These are phyloP conservation scores for Aureobasidium vineae DNA, from an alignment of 2,329 filamentous ascomycete genomes.

Conservation along the genomic window DNA sequence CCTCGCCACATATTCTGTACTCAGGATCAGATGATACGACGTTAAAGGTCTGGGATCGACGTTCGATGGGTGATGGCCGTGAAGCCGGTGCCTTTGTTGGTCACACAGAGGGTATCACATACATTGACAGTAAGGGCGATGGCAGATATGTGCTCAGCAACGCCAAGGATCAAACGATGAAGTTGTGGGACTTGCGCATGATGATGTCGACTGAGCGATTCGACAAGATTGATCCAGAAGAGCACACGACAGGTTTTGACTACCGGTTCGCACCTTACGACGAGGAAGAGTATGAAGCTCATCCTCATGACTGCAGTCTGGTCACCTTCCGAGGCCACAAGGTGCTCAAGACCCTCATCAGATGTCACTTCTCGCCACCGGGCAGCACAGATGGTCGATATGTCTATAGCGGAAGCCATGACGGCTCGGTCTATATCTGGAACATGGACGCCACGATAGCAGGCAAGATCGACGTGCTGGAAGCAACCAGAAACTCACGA, in stretches of 20 bases:
- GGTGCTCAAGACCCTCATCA: slow-evolving; percentile 84
- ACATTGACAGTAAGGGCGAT: slow-evolving; percentile 79
- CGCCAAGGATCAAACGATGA: slow-evolving; percentile 94
- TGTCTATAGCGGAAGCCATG: slow-evolving; percentile 87
- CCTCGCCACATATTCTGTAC: slow-evolving; percentile 89
- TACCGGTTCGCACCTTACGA: slow-evolving; percentile 70
- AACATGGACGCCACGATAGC: slow-evolving; percentile 88
- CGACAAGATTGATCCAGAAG: slow-evolving; percentile 55
- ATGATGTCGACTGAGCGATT: slow-evolving; percentile 73
- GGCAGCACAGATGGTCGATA: slow-evolving; percentile 84
- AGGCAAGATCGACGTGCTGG: slow-evolving; percentile 71
- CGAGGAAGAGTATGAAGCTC: slow-evolving; percentile 64
- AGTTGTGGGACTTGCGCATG: slow-evolving; percentile 92
- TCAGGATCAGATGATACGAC: slow-evolving; percentile 94
- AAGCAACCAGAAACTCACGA: slow-evolving; percentile 64
- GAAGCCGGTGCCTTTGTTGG: slow-evolving; percentile 65
- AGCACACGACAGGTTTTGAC: slow-evolving; percentile 65
- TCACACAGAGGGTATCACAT: slow-evolving; percentile 64
- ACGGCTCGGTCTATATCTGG: slow-evolving; percentile 88
- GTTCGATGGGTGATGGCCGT: slow-evolving; percentile 62
- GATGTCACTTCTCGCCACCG: slow-evolving; percentile 91
- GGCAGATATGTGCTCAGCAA: slow-evolving; percentile 89
- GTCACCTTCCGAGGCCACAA: slow-evolving; percentile 92
- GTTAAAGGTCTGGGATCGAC: slow-evolving; percentile 92
- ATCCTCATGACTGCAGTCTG: slow-evolving; percentile 83